phyloP scores from a whole-genome alignment of 148 eudicot species.

The Linanthus parryae region DNA sequence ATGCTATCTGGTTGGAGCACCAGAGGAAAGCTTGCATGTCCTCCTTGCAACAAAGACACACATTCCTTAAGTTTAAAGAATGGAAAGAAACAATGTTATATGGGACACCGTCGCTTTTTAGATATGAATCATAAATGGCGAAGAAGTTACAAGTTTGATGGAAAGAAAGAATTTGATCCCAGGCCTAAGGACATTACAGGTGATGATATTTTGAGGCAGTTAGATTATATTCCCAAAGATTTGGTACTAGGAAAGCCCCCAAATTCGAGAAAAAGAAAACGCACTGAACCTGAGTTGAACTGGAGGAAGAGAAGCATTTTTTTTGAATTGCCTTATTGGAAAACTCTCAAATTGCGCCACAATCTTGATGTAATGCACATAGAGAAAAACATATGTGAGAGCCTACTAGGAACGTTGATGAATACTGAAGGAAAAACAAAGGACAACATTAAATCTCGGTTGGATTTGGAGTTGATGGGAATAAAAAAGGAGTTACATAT shows the following conservation, averaged over 20 bases:
- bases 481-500: constrained; percentile 10
- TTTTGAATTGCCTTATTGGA: not conserved
- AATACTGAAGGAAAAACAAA: constrained; percentile 14
- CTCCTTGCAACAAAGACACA: not conserved
- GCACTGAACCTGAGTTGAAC: not conserved
- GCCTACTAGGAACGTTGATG: constrained; percentile 8
- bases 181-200: not conserved
- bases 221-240: not conserved
- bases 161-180: not conserved
- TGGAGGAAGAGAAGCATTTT: not conserved
- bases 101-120: not conserved
- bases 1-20: not conserved
- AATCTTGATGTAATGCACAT: constrained; percentile 15
- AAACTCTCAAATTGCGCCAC: not conserved
- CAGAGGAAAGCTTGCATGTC: not conserved
- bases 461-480: constrained; percentile 2
- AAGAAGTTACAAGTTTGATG: not conserved
- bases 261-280: not conserved
- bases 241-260: not conserved
- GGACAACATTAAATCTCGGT: constrained; percentile 9
- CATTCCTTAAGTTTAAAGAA: not conserved
- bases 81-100: not conserved
- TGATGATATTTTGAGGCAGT: not conserved
- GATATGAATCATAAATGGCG: not conserved
- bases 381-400: constrained; percentile 18